These are phyloP conservation scores for Daldinia bambusicola DNA, from an alignment of 495 filamentous ascomycete species.

Conservation along the genomic window DNA sequence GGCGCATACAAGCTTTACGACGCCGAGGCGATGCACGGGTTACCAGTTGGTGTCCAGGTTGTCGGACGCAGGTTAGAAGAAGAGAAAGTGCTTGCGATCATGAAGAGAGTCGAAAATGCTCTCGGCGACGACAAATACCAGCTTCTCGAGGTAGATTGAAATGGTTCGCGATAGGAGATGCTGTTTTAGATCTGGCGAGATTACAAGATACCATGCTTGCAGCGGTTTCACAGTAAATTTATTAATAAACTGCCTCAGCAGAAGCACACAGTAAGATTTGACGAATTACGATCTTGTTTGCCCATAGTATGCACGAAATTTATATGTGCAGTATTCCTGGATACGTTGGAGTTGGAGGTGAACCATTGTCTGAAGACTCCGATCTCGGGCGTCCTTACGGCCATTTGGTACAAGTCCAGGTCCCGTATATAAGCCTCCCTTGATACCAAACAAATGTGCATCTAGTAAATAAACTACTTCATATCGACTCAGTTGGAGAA, in stretches of 20 bases:
- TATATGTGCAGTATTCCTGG: neutral
- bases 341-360: conserved; percentile 6
- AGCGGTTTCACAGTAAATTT: neutral
- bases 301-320: neutral
- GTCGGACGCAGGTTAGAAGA: conserved; percentile 87
- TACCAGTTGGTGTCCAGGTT: conserved; percentile 88
- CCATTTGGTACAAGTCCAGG: neutral
- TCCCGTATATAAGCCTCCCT: conserved; percentile 19
- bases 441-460: neutral
- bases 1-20: conserved; percentile 93
- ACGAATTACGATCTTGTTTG: neutral
- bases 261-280: neutral
- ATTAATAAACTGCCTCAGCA: neutral
- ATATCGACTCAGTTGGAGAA: neutral
- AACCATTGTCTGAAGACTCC: conserved; percentile 49
- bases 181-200: neutral
- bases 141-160: conserved; percentile 65
- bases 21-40: conserved; percentile 80
- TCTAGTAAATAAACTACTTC: too few species aligned
- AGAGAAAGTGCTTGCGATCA: conserved; percentile 88
- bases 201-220: conserved; percentile 10
- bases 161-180: neutral
- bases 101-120: conserved; percentile 80
- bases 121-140: conserved; percentile 74
- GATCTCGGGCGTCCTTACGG: conserved; percentile 37